A percentile compares a stretch with the other conserved stretches of the same genome.
Evolutionary conservation across 768 basidiomycete species (phyloP).

Genomic region (Lactarius trivialis): DNA sequence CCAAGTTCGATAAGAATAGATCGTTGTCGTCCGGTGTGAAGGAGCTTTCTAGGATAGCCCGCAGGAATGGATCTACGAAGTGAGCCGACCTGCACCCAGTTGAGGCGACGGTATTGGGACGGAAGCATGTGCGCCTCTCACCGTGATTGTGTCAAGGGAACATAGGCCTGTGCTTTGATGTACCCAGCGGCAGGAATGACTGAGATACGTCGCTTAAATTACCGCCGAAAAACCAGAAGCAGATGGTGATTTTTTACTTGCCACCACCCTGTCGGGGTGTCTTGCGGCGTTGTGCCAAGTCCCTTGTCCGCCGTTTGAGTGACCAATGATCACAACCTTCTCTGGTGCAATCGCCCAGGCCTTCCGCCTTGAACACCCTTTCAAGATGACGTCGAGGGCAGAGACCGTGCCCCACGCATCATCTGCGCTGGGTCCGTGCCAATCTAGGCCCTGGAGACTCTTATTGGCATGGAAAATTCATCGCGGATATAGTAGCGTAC

Average conservation of each 20-base stretch:
- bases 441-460: constrained; percentile 67
- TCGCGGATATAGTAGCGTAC: constrained; percentile 33
- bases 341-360: constrained; percentile 35
- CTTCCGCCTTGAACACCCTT: constrained; percentile 33
- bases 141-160: constrained; percentile 64
- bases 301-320: constrained; percentile 93
- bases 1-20: constrained; percentile 73
- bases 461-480: neutral
- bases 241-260: constrained; percentile 37
- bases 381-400: constrained; percentile 46
- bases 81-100: constrained; percentile 49
- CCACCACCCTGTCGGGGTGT: constrained; percentile 69
- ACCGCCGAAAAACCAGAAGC: neutral
- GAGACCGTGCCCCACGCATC: constrained; percentile 64
- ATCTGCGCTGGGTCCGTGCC: constrained; percentile 77
- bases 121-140: constrained; percentile 24
- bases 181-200: constrained; percentile 77
- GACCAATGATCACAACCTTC: constrained; percentile 67
- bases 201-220: constrained; percentile 24
- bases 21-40: constrained; percentile 86
- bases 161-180: constrained; percentile 82
- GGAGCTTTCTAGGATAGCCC: constrained; percentile 65
- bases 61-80: constrained; percentile 68
- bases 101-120: neutral
- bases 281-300: constrained; percentile 73